Percentiles rank a stretch among this genome's conserved stretches.
These are phyloP conservation scores for Lablab purpureus DNA, from an alignment of 306 rosid species.

Conservation along the genomic window DNA sequence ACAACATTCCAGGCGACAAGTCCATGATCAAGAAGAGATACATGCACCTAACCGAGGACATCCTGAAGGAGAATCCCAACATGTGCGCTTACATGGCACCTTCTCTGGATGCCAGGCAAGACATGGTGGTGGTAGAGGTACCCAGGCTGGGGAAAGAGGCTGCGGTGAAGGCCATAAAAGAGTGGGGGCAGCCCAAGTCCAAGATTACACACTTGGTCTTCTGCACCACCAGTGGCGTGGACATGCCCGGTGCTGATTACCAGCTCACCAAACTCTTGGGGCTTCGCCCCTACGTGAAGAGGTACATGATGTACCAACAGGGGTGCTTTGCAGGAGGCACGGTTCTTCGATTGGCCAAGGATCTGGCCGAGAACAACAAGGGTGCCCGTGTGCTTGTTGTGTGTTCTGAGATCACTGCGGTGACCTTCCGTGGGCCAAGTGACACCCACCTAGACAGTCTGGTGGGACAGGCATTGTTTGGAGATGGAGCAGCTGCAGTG, in stretches of 20 bases:
- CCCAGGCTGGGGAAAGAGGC: constrained; percentile 81
- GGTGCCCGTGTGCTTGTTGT: constrained; percentile 47
- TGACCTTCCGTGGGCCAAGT: constrained; percentile 46
- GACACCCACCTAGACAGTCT: constrained; percentile 48
- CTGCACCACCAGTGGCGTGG: constrained; percentile 83
- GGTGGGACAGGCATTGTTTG: constrained; percentile 48
- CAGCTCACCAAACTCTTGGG: constrained; percentile 78
- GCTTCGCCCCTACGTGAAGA: constrained; percentile 68
- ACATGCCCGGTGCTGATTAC: constrained; percentile 80
- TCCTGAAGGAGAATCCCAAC: constrained; percentile 46
- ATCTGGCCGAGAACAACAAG: constrained; percentile 49
- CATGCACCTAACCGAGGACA: constrained; percentile 38
- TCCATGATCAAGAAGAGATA: constrained; percentile 52
- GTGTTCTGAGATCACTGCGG: constrained; percentile 47
- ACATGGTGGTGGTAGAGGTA: constrained; percentile 73
- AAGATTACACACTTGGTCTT: constrained; percentile 75
- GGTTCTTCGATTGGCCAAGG: constrained; percentile 52
- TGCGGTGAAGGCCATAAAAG: constrained; percentile 62
- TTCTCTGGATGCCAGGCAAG: constrained; percentile 76
- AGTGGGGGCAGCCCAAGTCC: constrained; percentile 65
- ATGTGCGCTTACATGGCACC: constrained; percentile 68
- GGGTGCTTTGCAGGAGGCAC: constrained; percentile 52
- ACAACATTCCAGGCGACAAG: not conserved
- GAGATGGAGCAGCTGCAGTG: constrained; percentile 52
- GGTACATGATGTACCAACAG: constrained; percentile 79